Conservation (phyloP, 257 asterid genomes). For the Nemophila menziesii region DNA sequence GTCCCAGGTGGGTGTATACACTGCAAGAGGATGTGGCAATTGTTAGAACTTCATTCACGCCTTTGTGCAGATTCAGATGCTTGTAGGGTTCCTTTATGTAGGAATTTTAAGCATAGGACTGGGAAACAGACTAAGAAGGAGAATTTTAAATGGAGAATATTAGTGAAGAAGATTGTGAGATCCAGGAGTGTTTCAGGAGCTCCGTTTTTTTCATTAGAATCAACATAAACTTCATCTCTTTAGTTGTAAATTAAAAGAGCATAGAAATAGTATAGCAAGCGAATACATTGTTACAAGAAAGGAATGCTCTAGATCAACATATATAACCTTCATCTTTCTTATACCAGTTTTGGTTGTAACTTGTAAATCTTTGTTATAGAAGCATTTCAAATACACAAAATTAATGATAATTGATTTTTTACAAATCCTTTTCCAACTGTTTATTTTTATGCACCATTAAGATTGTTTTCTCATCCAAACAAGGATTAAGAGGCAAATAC, state of each 20-base stretch:
- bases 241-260: neutral
- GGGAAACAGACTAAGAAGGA: slow-evolving; percentile 57
- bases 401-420: too few species aligned
- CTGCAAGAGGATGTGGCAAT: slow-evolving; percentile 87
- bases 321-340: too few species aligned
- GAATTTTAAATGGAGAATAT: slow-evolving; percentile 63
- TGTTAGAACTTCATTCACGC: slow-evolving; percentile 73
- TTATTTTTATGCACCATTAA: too few species aligned
- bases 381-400: too few species aligned
- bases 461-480: too few species aligned
- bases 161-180: slow-evolving; percentile 75
- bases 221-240: slow-evolving; percentile 10
- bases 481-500: too few species aligned
- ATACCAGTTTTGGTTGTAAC: too few species aligned
- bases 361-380: too few species aligned
- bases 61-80: slow-evolving; percentile 50
- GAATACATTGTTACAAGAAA: too few species aligned
- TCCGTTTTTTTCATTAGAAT: slow-evolving; percentile 56
- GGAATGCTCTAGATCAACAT: too few species aligned
- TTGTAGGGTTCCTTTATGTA: slow-evolving; percentile 77
- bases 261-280: too few species aligned
- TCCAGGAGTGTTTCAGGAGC: slow-evolving; percentile 75
- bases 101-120: slow-evolving; percentile 57
- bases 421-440: too few species aligned
- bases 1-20: slow-evolving; percentile 65